Base-by-base conservation (phyloP, 2,329 filamentous ascomycete species). In the Escovopsis sp. region DNA sequence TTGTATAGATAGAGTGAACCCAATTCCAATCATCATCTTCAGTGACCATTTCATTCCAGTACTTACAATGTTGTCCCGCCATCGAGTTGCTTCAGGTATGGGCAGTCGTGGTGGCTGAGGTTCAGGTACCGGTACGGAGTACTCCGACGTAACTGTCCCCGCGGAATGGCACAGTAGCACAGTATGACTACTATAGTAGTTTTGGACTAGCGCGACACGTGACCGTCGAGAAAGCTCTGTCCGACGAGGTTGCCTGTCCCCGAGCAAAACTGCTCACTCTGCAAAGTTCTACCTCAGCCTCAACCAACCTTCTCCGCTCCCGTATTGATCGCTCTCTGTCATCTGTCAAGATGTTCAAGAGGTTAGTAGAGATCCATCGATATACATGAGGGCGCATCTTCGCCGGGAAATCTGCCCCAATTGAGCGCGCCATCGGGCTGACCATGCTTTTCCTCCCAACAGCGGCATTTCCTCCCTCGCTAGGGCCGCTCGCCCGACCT, bases 291-390 rank as follows among this genome's bases (percentile, higher is more conserved):
- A 61, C 61, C 61, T 61, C 63, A 63, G 59, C 55, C 59, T 61
- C 62, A 60, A 63, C 62, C 58, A 67, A 70, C 67, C 65, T 65
- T 68, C 69, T 72, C 69, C 71, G 69, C 70, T 67, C 67, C 60
- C 64, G 70, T 73, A 63, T 65, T 63, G 66, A 72, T 70, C 70
- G 72, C 73, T 75, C 72, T 74, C 69, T 67, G 68, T 72, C 72
- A 76, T 79, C 76, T 71, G 66, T 66, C 72, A 83, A 74, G 77
- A 85, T 85, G 81, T 81, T 84, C 71, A 83, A 83, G 79, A 84
- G 79, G 81, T 85, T 67, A 67, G 78, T 74, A 57, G 43, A 47
- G 46, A 49, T 47, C 54, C 47, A 45, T 51, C 47, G 40, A 61
- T 47, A 32, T 37, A 51, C 40, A 52, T 58, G 56, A 53, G 48